Evolutionary conservation across 2,329 filamentous ascomycete species (phyloP).

Genomic region (Aspergillus niger): DNA sequence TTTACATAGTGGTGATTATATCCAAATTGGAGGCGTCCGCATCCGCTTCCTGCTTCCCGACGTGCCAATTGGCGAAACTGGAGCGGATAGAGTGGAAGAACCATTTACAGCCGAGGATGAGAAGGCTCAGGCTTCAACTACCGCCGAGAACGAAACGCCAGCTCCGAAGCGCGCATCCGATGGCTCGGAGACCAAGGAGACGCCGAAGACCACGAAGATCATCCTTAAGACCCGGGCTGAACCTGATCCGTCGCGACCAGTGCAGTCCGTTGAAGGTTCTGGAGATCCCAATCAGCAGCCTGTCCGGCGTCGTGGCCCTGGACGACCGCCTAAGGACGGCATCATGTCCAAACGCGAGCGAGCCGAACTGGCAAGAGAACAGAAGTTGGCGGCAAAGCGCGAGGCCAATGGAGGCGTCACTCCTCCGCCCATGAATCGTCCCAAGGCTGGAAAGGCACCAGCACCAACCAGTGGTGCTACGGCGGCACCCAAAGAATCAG

Average conservation of each 20-base stretch:
- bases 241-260: conserved; percentile 27
- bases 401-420: conserved; percentile 51
- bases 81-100: conserved; percentile 49
- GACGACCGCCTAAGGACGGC: conserved; percentile 66
- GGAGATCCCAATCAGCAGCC: conserved; percentile 44
- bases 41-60: conserved; percentile 60
- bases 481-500: conserved; percentile 32
- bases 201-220: conserved; percentile 31
- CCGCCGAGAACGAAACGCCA: conserved; percentile 47
- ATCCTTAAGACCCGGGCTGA: conserved; percentile 33
- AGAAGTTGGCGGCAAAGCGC: conserved; percentile 52
- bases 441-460: conserved; percentile 34
- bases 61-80: conserved; percentile 51
- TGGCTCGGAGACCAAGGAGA: conserved; percentile 30
- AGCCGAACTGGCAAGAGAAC: conserved; percentile 55
- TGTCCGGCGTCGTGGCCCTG: conserved; percentile 55
- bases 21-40: conserved; percentile 60
- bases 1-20: conserved; percentile 59
- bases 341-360: conserved; percentile 67
- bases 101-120: conserved; percentile 40
- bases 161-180: conserved; percentile 31
- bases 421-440: conserved; percentile 38
- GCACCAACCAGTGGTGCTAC: conserved; percentile 15
- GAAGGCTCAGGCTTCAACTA: conserved; percentile 31
- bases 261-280: conserved; percentile 36